These are phyloP conservation scores for Candida neerlandica DNA, from an alignment of 1,139 yeast genomes.

Conservation along the genomic window DNA sequence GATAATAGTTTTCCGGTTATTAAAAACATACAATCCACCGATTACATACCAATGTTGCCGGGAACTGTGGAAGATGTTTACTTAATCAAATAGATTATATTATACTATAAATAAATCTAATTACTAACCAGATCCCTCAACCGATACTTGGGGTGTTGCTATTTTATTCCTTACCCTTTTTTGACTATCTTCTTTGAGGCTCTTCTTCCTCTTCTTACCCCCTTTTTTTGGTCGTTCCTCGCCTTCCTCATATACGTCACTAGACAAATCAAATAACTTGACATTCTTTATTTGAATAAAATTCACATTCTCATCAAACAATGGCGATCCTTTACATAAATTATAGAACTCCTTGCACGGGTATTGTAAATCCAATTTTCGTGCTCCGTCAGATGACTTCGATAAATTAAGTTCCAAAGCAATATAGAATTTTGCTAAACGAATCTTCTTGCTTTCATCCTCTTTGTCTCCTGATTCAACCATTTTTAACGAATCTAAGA, in stretches of 20 bases:
- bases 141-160: background rate
- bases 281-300: slow-evolving; percentile 74
- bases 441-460: slow-evolving; percentile 32
- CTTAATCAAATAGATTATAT: slow-evolving; percentile 5
- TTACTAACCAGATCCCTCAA: background rate
- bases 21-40: background rate
- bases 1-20: background rate
- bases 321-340: slow-evolving; percentile 73
- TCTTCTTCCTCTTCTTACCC: slow-evolving; percentile 32
- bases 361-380: slow-evolving; percentile 80
- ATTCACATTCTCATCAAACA: slow-evolving; percentile 63
- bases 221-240: slow-evolving; percentile 70
- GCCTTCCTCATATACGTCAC: slow-evolving; percentile 78
- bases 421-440: slow-evolving; percentile 75
- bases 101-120: background rate
- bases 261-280: slow-evolving; percentile 78
- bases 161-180: background rate
- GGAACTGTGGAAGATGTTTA: slow-evolving; percentile 15
- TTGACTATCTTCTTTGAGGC: slow-evolving; percentile 11
- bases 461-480: slow-evolving; percentile 19
- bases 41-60: background rate
- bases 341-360: slow-evolving; percentile 90
- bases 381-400: slow-evolving; percentile 41
- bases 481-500: slow-evolving; percentile 13
- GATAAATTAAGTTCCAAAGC: slow-evolving; percentile 69